These are phyloP conservation scores for Glycine latifolia DNA, from an alignment of 306 rosid genomes.

Conservation along the genomic window DNA sequence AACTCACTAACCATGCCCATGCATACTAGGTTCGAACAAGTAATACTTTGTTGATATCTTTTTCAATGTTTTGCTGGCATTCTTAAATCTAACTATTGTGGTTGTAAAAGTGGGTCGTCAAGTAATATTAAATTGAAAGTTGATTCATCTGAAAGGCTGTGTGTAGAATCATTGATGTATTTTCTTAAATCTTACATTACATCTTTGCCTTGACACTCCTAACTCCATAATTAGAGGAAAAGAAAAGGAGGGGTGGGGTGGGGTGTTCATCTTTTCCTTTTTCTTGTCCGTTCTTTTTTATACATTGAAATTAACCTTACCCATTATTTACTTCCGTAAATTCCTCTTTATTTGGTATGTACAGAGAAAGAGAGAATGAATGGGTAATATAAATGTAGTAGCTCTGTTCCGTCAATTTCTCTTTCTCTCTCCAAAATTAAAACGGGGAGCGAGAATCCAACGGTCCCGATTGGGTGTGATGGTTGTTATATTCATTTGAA, in stretches of 20 bases:
- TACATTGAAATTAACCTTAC: constrained; percentile 26
- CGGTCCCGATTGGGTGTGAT: constrained; percentile 25
- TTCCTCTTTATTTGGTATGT: constrained; percentile 20
- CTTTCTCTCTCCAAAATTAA: constrained; percentile 21
- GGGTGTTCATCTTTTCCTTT: constrained; percentile 6
- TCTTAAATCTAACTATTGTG: not conserved
- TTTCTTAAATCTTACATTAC: constrained; percentile 31
- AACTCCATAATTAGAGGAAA: constrained; percentile 36
- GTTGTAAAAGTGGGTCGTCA: too few species aligned
- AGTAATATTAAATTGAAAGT: not conserved
- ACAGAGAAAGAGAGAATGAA: not conserved
- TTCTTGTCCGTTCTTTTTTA: constrained; percentile 31
- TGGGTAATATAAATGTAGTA: not conserved
- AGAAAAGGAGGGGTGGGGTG: not conserved
- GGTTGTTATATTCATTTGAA: constrained; percentile 50
- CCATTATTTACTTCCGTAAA: constrained; percentile 23
- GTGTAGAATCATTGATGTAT: constrained; percentile 23
- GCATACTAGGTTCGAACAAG: not conserved
- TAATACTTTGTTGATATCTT: constrained; percentile 15
- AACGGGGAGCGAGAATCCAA: constrained; percentile 37
- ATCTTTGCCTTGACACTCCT: constrained; percentile 1
- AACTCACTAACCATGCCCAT: not conserved
- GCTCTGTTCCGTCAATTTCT: constrained; percentile 45
- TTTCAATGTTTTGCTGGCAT: constrained; percentile 9
- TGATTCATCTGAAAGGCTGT: constrained; percentile 16